Evolutionary conservation across 805 yeast species (phyloP).

Genomic region (Metschnikowia arizonensis): DNA sequence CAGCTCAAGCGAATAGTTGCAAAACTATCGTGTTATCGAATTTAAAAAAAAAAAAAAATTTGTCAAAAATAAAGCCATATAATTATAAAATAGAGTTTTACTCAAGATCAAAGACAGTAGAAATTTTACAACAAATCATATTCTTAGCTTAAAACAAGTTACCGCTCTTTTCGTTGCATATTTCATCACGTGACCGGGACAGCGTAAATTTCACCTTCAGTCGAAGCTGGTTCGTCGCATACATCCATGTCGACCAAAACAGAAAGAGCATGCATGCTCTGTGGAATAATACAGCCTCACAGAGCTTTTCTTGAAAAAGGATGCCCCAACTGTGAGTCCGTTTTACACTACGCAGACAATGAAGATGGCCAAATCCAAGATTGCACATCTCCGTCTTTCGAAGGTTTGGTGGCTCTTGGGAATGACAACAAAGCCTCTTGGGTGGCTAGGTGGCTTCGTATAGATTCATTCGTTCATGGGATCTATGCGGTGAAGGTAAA

Average conservation of each 20-base stretch:
- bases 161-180: too few relatives aligned
- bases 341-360: conserved; percentile 67
- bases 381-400: conserved; percentile 94
- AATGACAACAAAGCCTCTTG: conserved; percentile 77
- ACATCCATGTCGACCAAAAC: conserved; percentile 50
- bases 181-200: conserved; percentile 2
- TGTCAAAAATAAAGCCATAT: too few relatives aligned
- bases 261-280: conserved; percentile 95
- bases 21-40: too few relatives aligned
- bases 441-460: conserved; percentile 95
- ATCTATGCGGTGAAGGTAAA: conserved; percentile 89
- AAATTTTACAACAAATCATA: too few relatives aligned
- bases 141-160: too few relatives aligned
- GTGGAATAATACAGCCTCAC: conserved; percentile 86
- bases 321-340: conserved; percentile 94
- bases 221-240: neutral
- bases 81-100: too few relatives aligned
- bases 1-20: too few relatives aligned
- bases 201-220: neutral
- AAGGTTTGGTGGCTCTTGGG: conserved; percentile 88
- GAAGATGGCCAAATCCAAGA: conserved; percentile 84
- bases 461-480: conserved; percentile 84
- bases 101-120: too few relatives aligned
- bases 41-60: too few relatives aligned
- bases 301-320: conserved; percentile 72